These are phyloP conservation scores for Suillus hirtellus DNA, from an alignment of 768 basidiomycete genomes.

Conservation along the genomic window DNA sequence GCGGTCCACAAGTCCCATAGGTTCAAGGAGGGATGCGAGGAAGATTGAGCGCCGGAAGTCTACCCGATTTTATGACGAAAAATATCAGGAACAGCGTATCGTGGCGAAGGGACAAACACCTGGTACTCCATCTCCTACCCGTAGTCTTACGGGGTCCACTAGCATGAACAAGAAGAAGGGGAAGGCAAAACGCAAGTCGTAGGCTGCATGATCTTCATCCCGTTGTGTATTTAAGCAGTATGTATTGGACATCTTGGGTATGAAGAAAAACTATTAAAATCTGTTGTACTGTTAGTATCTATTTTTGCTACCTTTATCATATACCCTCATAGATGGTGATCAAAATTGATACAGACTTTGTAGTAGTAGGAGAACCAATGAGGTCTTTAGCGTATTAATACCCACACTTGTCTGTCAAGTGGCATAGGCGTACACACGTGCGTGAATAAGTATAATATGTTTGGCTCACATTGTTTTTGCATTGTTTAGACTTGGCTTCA, in stretches of 20 bases:
- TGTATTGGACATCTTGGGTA: slow-evolving; percentile 1
- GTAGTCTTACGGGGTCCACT: neutral
- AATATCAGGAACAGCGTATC: slow-evolving; percentile 13
- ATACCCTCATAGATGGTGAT: neutral
- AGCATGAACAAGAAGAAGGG: slow-evolving; percentile 3
- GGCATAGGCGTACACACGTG: neutral
- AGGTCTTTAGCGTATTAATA: too few species aligned
- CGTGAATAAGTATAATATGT: neutral
- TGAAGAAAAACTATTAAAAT: neutral
- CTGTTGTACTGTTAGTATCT: slow-evolving; percentile 3
- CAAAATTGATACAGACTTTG: too few species aligned
- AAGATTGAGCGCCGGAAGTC: slow-evolving; percentile 14
- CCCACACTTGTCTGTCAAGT: too few species aligned
- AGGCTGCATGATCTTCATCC: too few species aligned
- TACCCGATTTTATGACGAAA: slow-evolving; percentile 13
- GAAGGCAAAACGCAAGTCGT: slow-evolving; percentile 1
- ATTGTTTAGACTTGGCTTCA: neutral
- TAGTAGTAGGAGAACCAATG: too few species aligned
- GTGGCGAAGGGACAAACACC: slow-evolving; percentile 28
- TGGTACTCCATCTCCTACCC: slow-evolving; percentile 22
- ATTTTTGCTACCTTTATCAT: neutral
- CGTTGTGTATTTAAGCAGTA: slow-evolving; percentile 5
- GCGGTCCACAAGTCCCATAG: slow-evolving; percentile 15
- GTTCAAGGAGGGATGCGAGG: slow-evolving; percentile 17
- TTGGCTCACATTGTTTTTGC: neutral